phyloP scores from a whole-genome alignment of 148 eudicot genomes.

The Salicornia ramosissima region DNA sequence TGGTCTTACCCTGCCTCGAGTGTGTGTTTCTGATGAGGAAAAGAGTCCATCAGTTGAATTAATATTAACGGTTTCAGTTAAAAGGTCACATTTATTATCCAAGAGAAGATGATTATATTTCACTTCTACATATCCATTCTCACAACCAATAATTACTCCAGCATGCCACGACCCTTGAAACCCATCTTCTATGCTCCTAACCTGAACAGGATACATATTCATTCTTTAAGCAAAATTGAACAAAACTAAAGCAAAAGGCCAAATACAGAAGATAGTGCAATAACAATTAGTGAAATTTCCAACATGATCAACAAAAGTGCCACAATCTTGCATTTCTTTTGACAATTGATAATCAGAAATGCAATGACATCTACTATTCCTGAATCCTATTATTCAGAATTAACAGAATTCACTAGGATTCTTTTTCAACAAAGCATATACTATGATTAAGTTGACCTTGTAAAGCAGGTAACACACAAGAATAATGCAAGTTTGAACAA shows the following conservation, averaged over 20 bases:
- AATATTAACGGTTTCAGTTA: conserved; percentile 41
- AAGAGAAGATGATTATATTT: conserved; percentile 45
- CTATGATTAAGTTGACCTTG: too few relatives aligned
- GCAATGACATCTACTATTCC: not conserved
- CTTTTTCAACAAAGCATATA: too few relatives aligned
- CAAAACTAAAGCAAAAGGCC: not conserved
- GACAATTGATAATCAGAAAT: not conserved
- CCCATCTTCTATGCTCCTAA: conserved; percentile 78
- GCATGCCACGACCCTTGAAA: conserved; percentile 84
- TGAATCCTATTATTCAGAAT: not conserved
- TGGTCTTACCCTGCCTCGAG: conserved; percentile 60
- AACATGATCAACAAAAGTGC: conserved; percentile 6
- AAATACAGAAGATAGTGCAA: too few relatives aligned
- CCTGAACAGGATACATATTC: conserved; percentile 39
- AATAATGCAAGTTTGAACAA: too few relatives aligned
- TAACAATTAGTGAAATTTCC: not conserved
- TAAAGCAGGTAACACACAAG: too few relatives aligned
- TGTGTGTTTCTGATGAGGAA: not conserved
- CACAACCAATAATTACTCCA: conserved; percentile 37
- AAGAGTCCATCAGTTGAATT: conserved; percentile 36
- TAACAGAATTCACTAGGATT: too few relatives aligned
- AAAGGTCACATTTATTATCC: conserved; percentile 27
- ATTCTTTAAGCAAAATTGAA: conserved; percentile 3
- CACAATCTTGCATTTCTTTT: not conserved
- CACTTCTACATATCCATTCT: conserved; percentile 29